A percentile compares a stretch with the other conserved stretches of the same genome.
phyloP scores from a whole-genome alignment of 495 filamentous ascomycete genomes.

The Pseudomonodictys pantanalensis region DNA sequence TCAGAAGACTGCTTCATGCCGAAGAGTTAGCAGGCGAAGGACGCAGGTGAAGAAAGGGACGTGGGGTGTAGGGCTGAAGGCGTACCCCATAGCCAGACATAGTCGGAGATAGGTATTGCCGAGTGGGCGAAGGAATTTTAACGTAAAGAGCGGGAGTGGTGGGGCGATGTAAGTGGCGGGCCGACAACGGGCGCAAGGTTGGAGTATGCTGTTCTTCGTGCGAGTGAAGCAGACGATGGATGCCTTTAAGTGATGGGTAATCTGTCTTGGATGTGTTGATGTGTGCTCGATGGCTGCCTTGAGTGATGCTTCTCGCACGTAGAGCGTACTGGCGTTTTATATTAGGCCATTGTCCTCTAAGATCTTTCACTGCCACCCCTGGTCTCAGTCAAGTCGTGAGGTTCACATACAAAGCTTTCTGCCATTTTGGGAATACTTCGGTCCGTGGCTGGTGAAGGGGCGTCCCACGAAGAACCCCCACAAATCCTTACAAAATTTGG shows the following conservation, averaged over 20 bases:
- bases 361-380: conserved; percentile 14
- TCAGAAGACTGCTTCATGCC: background rate
- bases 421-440: background rate
- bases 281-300: background rate
- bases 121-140: background rate
- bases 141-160: background rate
- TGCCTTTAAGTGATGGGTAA: background rate
- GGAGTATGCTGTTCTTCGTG: background rate
- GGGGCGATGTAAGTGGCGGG: too few relatives aligned
- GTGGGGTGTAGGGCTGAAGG: background rate
- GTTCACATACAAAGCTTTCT: background rate
- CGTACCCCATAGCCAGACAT: conserved; percentile 9
- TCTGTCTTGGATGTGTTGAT: background rate
- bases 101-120: background rate
- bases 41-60: too few relatives aligned
- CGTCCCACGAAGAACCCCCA: background rate
- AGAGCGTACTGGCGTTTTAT: conserved; percentile 6
- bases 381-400: conserved; percentile 4
- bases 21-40: background rate
- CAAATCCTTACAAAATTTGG: background rate
- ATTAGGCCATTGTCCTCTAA: background rate
- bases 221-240: background rate
- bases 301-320: background rate
- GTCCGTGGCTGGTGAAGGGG: background rate
- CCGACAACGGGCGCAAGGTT: background rate